Percentiles rank a stretch among this genome's conserved stretches.
These are phyloP conservation scores for Celoporthe dispersa DNA, from an alignment of 2,329 filamentous ascomycete genomes.

Conservation along the genomic window DNA sequence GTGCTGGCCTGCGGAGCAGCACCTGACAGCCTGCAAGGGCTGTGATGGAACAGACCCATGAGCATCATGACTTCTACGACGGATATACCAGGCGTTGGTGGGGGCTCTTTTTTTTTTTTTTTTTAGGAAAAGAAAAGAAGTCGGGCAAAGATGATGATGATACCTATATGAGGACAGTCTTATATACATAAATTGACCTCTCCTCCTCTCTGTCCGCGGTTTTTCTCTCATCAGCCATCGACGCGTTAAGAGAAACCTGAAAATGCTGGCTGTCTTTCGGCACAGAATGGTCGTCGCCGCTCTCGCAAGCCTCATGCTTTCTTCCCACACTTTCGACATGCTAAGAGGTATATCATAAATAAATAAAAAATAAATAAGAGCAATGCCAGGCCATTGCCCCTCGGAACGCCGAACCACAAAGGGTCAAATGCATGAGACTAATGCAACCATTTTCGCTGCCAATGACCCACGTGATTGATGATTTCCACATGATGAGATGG, in stretches of 20 bases:
- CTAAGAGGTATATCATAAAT: constrained; percentile 26
- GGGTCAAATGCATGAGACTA: constrained; percentile 20
- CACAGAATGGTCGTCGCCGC: background rate
- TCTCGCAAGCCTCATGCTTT: constrained; percentile 15
- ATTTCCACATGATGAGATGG: background rate
- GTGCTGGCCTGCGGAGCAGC: constrained; percentile 3
- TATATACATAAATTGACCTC: constrained; percentile 16
- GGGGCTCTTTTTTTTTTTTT: background rate
- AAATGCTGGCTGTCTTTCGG: constrained; percentile 2
- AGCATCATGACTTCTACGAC: constrained; percentile 23
- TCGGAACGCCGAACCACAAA: constrained; percentile 22
- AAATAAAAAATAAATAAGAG: constrained; percentile 7
- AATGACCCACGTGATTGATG: constrained; percentile 14
- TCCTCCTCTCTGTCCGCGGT: background rate
- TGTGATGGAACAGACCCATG: constrained; percentile 4
- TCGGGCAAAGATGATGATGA: constrained; percentile 22
- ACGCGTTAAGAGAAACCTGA: background rate
- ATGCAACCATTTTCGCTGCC: constrained; percentile 25
- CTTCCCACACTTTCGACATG: constrained; percentile 19
- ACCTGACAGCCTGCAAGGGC: background rate
- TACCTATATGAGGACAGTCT: constrained; percentile 22
- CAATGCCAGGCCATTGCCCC: constrained; percentile 16
- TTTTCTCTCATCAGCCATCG: background rate
- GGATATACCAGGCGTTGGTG: constrained; percentile 27
- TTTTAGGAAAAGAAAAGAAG: too few relatives aligned